phyloP scores from a whole-genome alignment of 768 basidiomycete genomes.

The Boletus patriciae region DNA sequence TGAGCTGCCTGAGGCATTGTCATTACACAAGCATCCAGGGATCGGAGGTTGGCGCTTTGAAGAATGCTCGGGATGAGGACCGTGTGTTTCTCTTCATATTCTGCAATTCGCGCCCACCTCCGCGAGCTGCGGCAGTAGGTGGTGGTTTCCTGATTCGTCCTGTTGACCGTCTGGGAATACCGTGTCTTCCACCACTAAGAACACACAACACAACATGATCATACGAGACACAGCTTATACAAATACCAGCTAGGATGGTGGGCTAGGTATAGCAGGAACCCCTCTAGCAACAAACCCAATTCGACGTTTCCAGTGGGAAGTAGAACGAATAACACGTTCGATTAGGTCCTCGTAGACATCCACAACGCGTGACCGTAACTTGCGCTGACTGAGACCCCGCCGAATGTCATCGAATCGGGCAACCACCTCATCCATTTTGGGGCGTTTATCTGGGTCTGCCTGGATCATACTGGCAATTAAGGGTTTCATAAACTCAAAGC shows the following conservation, averaged over 20 bases:
- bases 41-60: no score
- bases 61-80: no score
- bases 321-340: conserved; percentile 7
- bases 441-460: conserved; percentile 35
- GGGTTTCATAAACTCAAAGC: conserved; percentile 34
- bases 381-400: conserved; percentile 2
- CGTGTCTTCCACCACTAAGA: no score
- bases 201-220: background rate
- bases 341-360: conserved; percentile 14
- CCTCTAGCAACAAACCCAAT: conserved; percentile 13
- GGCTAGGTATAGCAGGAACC: conserved; percentile 16
- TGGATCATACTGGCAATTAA: conserved; percentile 39
- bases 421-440: conserved; percentile 39
- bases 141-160: no score
- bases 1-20: no score
- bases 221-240: background rate
- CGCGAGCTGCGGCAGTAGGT: no score
- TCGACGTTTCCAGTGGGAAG: conserved; percentile 28
- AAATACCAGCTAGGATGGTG: background rate
- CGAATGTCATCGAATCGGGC: conserved; percentile 14
- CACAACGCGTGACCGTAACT: conserved; percentile 31
- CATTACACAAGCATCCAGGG: no score
- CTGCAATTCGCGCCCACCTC: no score
- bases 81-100: no score
- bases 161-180: no score